Conservation (phyloP, 2,329 filamentous ascomycete species). For the Xylaria sp. region DNA sequence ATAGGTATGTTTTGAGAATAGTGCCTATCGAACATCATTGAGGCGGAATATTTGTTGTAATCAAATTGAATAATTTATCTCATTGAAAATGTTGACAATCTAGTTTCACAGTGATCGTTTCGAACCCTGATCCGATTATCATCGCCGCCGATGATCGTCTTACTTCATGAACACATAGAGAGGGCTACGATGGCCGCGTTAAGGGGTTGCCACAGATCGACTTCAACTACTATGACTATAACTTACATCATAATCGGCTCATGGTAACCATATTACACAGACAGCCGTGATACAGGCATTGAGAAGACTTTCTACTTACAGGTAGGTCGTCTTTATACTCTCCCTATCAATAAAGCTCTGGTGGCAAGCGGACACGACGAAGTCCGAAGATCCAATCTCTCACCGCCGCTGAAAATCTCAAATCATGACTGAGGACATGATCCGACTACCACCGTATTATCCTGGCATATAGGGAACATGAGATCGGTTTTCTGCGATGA, state of each 20-base stretch:
- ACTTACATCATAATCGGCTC: too few species aligned
- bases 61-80: neutral
- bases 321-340: too few species aligned
- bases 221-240: too few species aligned
- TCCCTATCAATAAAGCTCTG: too few species aligned
- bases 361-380: too few species aligned
- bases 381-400: neutral
- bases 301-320: too few species aligned
- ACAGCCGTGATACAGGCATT: too few species aligned
- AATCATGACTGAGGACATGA: neutral
- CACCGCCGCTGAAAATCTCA: neutral
- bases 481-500: neutral
- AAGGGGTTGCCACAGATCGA: too few species aligned
- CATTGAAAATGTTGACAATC: neutral
- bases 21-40: neutral
- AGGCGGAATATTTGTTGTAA: neutral
- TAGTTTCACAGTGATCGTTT: neutral
- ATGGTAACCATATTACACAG: too few species aligned
- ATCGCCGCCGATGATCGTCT: too few species aligned
- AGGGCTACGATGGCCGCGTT: too few species aligned
- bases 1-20: neutral
- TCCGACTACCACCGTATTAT: neutral
- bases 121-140: neutral
- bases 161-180: too few species aligned
- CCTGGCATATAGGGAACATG: neutral